Conservation (phyloP, 2,329 filamentous ascomycete genomes). For the Xylaria sp. region DNA sequence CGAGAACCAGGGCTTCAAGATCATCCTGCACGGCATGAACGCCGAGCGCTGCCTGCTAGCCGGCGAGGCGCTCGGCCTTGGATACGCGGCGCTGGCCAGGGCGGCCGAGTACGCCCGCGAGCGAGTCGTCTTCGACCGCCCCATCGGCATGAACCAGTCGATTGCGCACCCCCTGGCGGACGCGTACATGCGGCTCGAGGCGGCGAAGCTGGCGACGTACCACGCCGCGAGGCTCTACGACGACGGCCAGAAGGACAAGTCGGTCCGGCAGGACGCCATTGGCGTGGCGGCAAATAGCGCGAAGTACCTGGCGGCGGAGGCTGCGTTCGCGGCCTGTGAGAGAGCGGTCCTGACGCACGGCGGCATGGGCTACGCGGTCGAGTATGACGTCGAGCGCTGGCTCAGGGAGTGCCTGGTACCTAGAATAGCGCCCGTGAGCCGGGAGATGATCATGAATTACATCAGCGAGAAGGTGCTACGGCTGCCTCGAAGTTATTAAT, state of each 20-base stretch:
- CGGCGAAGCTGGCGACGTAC: constrained; percentile 68
- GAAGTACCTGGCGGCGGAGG: constrained; percentile 72
- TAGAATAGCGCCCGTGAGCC: constrained; percentile 66
- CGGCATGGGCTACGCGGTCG: constrained; percentile 69
- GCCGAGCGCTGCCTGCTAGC: constrained; percentile 77
- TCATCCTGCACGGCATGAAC: constrained; percentile 81
- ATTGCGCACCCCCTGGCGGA: constrained; percentile 70
- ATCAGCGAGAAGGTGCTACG: constrained; percentile 71
- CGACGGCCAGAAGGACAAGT: constrained; percentile 38
- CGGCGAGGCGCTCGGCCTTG: constrained; percentile 79
- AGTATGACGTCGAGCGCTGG: constrained; percentile 70
- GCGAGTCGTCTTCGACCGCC: constrained; percentile 67
- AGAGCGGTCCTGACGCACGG: constrained; percentile 63
- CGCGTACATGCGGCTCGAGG: constrained; percentile 69
- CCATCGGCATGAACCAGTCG: constrained; percentile 70
- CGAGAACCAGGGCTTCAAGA: constrained; percentile 79
- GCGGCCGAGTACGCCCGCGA: constrained; percentile 71
- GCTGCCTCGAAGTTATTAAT: constrained; percentile 71
- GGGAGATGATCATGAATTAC: constrained; percentile 80
- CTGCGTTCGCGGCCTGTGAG: constrained; percentile 67
- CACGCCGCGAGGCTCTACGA: constrained; percentile 67
- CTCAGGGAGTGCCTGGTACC: constrained; percentile 69
- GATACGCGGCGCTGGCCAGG: constrained; percentile 70
- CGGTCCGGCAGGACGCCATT: constrained; percentile 59
- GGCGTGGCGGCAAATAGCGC: constrained; percentile 72